Percentiles rank a stretch among this genome's conserved stretches.
phyloP scores from a whole-genome alignment of 768 basidiomycete genomes.

The Panus rudis region DNA sequence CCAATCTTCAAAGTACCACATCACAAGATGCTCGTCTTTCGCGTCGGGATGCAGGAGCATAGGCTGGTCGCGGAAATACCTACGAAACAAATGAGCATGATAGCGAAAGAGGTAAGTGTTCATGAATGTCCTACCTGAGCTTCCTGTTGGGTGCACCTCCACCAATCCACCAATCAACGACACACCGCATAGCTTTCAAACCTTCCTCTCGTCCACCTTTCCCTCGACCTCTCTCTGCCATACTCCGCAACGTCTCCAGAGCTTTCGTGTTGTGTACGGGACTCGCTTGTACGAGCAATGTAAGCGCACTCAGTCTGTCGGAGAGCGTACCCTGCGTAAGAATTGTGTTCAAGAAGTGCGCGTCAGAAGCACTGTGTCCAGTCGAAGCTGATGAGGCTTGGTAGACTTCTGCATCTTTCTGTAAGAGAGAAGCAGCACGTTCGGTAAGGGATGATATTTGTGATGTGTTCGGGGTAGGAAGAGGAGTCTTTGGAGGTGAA shows the following conservation, averaged over 20 bases:
- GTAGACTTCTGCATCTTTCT: conserved; percentile 36
- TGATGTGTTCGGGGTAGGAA: conserved; percentile 31
- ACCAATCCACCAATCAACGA: conserved; percentile 97
- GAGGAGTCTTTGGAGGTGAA: conserved; percentile 16
- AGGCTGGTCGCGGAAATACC: conserved; percentile 90
- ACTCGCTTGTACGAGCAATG: conserved; percentile 80
- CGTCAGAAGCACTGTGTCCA: conserved; percentile 54
- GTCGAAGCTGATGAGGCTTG: conserved; percentile 42
- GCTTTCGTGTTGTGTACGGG: conserved; percentile 83
- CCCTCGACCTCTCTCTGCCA: conserved; percentile 73
- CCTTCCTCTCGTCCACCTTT: conserved; percentile 92
- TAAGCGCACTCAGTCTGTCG: conserved; percentile 86
- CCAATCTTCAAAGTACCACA: conserved; percentile 97
- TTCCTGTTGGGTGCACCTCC: conserved; percentile 87
- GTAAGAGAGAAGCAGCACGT: conserved; percentile 43
- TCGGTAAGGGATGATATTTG: conserved; percentile 38
- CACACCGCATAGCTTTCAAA: conserved; percentile 80
- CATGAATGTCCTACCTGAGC: conserved; percentile 52
- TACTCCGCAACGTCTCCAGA: conserved; percentile 62
- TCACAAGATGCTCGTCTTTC: conserved; percentile 65
- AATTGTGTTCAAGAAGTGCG: conserved; percentile 76
- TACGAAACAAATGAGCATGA: conserved; percentile 22
- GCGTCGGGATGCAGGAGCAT: conserved; percentile 46
- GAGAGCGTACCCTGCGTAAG: conserved; percentile 85
- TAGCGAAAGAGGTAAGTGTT: neutral